Percentiles rank a stretch among this genome's conserved stretches.
phyloP scores from a whole-genome alignment of 73 alveolate species.

The Tetrahymena malaccensis region DNA sequence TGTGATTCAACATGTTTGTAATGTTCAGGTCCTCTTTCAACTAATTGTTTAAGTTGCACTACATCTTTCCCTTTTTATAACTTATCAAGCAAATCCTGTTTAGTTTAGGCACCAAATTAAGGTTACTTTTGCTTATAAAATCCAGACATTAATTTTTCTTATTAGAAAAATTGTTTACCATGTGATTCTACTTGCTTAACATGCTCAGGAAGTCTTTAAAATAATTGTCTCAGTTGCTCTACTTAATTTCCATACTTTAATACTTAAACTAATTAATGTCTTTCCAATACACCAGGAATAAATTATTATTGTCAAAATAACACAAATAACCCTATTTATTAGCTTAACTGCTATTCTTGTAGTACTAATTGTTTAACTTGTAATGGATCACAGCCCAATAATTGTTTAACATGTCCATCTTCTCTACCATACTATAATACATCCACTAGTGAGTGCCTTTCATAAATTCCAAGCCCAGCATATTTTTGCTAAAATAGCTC shows the following conservation, averaged over 20 bases:
- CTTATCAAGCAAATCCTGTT: neutral
- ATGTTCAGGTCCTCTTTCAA: neutral
- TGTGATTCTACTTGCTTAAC: neutral
- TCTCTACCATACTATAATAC: neutral
- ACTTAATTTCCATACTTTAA: neutral
- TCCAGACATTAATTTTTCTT: neutral
- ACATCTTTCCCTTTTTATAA: neutral
- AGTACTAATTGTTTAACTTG: neutral
- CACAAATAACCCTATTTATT: neutral
- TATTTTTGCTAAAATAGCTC: neutral
- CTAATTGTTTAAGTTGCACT: neutral
- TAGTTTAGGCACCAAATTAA: neutral
- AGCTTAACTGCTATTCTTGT: neutral
- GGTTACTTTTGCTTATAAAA: neutral
- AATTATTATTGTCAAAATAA: neutral
- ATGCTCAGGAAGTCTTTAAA: neutral
- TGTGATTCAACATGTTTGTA: neutral
- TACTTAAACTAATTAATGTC: neutral
- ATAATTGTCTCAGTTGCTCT: neutral
- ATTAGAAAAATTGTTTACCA: neutral
- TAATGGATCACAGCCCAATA: neutral
- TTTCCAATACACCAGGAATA: neutral
- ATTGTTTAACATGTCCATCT: neutral
- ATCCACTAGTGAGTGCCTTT: neutral
- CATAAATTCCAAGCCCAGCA: neutral